A percentile compares a stretch with the other conserved stretches of the same genome.
Evolutionary conservation across 2,329 filamentous ascomycete genomes (phyloP).

Genomic region (Beauveria bassiana): DNA sequence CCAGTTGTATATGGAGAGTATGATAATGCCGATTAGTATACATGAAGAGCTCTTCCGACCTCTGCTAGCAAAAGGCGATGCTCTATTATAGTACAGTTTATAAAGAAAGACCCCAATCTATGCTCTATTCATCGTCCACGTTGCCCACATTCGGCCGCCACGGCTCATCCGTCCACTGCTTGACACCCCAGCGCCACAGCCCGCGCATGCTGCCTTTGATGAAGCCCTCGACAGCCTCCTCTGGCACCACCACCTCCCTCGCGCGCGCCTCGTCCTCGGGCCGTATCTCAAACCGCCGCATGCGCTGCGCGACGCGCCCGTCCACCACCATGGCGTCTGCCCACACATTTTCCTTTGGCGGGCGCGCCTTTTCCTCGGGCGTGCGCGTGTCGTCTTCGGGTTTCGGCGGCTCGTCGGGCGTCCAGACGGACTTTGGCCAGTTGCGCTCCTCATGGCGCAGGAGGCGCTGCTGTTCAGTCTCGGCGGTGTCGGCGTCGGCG

Average conservation of each 20-base stretch:
- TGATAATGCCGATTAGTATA: slow-evolving; percentile 7
- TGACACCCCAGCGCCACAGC: slow-evolving; percentile 43
- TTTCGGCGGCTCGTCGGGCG: slow-evolving; percentile 36
- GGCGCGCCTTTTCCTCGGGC: slow-evolving; percentile 38
- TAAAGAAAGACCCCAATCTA: neutral
- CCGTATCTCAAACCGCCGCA: slow-evolving; percentile 69
- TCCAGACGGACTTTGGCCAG: slow-evolving; percentile 76
- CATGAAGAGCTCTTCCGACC: slow-evolving; percentile 7
- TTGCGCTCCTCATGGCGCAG: slow-evolving; percentile 67
- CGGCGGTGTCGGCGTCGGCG: slow-evolving; percentile 27
- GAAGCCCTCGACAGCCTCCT: slow-evolving; percentile 64
- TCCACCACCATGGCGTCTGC: slow-evolving; percentile 68
- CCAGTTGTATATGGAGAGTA: neutral
- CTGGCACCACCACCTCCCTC: slow-evolving; percentile 51
- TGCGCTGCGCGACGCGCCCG: slow-evolving; percentile 63
- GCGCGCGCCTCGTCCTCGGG: slow-evolving; percentile 64
- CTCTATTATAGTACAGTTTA: neutral
- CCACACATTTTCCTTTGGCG: slow-evolving; percentile 65
- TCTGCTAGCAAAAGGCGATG: neutral
- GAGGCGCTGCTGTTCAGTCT: slow-evolving; percentile 39
- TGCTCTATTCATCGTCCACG: slow-evolving; percentile 19
- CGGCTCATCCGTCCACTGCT: slow-evolving; percentile 32
- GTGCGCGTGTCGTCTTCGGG: slow-evolving; percentile 10
- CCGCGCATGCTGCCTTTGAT: slow-evolving; percentile 52
- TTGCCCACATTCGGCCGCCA: slow-evolving; percentile 34